Percentiles rank a stretch among this genome's conserved stretches.
Conservation (phyloP, 1,284 basidiomycete genomes). For the Cutaneotrichosporon cutaneum region DNA sequence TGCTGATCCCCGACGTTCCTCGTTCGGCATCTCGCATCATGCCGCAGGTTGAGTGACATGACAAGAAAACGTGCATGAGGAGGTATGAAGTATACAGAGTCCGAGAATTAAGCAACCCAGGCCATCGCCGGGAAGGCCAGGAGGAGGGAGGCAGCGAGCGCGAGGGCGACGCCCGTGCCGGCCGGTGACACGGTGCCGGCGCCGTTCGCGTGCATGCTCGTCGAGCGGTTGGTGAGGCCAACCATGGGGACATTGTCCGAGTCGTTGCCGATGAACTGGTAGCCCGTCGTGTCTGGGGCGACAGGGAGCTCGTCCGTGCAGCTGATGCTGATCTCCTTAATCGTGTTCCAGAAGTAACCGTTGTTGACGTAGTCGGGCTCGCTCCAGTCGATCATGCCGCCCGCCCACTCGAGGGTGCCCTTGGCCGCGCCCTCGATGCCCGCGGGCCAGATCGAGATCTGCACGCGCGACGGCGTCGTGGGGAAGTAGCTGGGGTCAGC, state of each 20-base stretch:
- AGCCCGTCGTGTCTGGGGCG: conserved; percentile 26
- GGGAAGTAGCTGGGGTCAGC: conserved; percentile 59
- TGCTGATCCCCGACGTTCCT: too few relatives aligned
- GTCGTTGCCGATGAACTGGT: conserved; percentile 37
- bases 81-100: not conserved
- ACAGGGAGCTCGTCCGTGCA: conserved; percentile 31
- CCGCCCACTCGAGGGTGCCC: conserved; percentile 74
- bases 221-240: conserved; percentile 19
- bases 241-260: conserved; percentile 24
- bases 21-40: too few relatives aligned
- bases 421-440: conserved; percentile 62
- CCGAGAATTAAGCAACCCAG: not conserved
- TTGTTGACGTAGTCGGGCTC: conserved; percentile 66
- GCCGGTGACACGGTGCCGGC: not conserved
- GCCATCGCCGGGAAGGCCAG: conserved; percentile 5
- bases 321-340: conserved; percentile 37
- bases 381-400: conserved; percentile 73
- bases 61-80: too few relatives aligned
- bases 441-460: conserved; percentile 77
- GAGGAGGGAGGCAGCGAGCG: not conserved
- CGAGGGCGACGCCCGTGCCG: conserved; percentile 2
- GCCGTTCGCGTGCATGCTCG: conserved; percentile 4
- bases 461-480: conserved; percentile 70
- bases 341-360: conserved; percentile 46
- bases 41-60: too few relatives aligned